Conservation (phyloP, 768 basidiomycete species). For the Rhizopogon sp. region DNA sequence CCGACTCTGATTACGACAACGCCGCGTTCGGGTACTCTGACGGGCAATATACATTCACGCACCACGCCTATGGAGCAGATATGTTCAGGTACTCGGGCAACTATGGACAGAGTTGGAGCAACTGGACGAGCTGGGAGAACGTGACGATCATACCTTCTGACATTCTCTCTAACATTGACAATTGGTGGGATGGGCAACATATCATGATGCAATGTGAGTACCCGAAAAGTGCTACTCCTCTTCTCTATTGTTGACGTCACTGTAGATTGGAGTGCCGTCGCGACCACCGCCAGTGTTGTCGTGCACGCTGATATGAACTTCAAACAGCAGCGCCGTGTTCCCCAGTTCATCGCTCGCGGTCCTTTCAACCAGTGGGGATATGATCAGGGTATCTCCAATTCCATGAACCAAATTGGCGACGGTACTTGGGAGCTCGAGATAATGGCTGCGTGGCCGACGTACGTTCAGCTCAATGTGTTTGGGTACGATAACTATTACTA, state of each 20-base stretch:
- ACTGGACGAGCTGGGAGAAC: conserved; percentile 78
- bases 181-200: conserved; percentile 81
- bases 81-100: conserved; percentile 83
- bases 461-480: conserved; percentile 86
- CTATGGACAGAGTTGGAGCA: conserved; percentile 74
- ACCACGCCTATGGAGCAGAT: conserved; percentile 84
- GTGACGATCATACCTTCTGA: conserved; percentile 56
- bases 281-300: conserved; percentile 57
- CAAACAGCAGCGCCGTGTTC: conserved; percentile 63
- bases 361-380: conserved; percentile 92
- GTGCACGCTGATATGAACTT: conserved; percentile 76
- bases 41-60: conserved; percentile 71
- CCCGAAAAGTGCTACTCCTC: not conserved
- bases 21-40: conserved; percentile 50
- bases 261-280: conserved; percentile 73
- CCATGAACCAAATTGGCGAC: conserved; percentile 61
- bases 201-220: conserved; percentile 82
- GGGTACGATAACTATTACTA: conserved; percentile 91
- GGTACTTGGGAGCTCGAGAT: conserved; percentile 83
- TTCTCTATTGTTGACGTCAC: conserved; percentile 1
- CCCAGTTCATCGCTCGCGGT: conserved; percentile 83
- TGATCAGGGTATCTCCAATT: conserved; percentile 71
- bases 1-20: conserved; percentile 71
- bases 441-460: conserved; percentile 88
- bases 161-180: conserved; percentile 41